Conservation (phyloP, 306 rosid genomes). For the Casuarina equisetifolia region DNA sequence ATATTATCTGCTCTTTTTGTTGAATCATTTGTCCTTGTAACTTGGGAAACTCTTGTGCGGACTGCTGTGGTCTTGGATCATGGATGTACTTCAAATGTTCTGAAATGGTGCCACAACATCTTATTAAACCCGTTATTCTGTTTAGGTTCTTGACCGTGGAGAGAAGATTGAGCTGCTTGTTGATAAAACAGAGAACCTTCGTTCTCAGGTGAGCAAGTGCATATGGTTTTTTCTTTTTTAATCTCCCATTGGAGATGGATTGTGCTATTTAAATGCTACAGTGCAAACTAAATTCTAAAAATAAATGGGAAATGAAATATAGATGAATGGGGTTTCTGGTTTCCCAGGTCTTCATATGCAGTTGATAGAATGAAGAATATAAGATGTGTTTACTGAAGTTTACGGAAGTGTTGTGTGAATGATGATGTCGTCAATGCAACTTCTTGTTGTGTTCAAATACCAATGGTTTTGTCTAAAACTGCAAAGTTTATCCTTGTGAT, state of each 20-base stretch:
- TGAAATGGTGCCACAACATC: background rate
- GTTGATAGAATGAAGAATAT: background rate
- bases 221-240: background rate
- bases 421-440: background rate
- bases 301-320: background rate
- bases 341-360: background rate
- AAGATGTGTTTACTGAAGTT: background rate
- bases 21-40: background rate
- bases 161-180: constrained; percentile 92
- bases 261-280: background rate
- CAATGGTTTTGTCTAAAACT: background rate
- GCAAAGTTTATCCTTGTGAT: background rate
- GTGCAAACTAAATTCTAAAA: background rate
- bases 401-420: background rate
- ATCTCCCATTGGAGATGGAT: background rate
- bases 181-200: constrained; percentile 92
- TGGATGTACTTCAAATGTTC: too few species aligned
- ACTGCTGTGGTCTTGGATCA: too few species aligned
- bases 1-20: background rate
- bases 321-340: background rate
- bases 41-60: background rate
- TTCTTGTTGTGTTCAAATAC: background rate
- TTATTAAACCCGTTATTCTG: background rate
- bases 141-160: constrained; percentile 96
- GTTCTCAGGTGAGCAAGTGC: constrained; percentile 69